These are phyloP conservation scores for Cucurbita pepo DNA, from an alignment of 306 rosid genomes.

Conservation along the genomic window DNA sequence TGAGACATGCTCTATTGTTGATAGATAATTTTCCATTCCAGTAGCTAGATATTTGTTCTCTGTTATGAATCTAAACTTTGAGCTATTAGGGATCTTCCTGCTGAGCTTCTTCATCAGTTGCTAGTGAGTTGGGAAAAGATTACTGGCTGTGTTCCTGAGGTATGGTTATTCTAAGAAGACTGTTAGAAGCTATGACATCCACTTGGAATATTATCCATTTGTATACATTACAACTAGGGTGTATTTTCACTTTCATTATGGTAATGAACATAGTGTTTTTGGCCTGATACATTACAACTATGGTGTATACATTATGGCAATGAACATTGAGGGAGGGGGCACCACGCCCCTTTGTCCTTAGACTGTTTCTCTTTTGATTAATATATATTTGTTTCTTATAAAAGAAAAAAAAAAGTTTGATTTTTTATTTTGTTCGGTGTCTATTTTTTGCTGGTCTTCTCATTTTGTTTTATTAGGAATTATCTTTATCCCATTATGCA, in stretches of 20 bases:
- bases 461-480: background rate
- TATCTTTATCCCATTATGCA: background rate
- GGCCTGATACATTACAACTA: background rate
- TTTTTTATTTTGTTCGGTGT: background rate
- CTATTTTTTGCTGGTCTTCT: background rate
- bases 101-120: constrained; percentile 38
- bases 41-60: background rate
- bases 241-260: background rate
- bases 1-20: background rate
- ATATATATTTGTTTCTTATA: no score
- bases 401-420: background rate
- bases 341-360: no score
- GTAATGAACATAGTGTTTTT: background rate
- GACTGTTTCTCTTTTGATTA: no score
- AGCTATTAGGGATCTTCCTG: constrained; percentile 64
- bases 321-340: no score
- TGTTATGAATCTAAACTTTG: constrained; percentile 7
- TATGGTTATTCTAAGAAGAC: constrained; percentile 13
- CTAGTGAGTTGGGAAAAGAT: constrained; percentile 55
- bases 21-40: background rate
- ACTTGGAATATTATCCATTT: constrained; percentile 2
- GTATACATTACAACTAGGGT: background rate
- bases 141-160: constrained; percentile 51
- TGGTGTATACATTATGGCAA: background rate
- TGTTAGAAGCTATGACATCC: constrained; percentile 8